A percentile compares a stretch with the other conserved stretches of the same genome.
phyloP scores from a whole-genome alignment of 306 rosid genomes.

The Luffa aegyptiaca region DNA sequence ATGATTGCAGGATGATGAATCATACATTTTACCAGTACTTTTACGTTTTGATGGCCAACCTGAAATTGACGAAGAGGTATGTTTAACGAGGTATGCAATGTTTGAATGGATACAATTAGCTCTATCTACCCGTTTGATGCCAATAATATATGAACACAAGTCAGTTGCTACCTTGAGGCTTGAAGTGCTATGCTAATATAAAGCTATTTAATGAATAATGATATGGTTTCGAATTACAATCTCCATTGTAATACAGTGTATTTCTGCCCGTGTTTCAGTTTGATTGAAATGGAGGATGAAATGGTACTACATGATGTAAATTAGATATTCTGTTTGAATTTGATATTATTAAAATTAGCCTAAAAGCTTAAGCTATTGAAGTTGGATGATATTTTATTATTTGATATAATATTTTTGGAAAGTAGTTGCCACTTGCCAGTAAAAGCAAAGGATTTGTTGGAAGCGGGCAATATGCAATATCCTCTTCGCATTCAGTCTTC shows the following conservation, averaged over 20 bases:
- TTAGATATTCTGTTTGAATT: not conserved
- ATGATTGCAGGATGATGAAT: slow-evolving; percentile 78
- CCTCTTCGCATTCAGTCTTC: not conserved
- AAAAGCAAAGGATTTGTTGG: not conserved
- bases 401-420: not conserved
- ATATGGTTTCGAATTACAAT: not conserved
- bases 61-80: slow-evolving; percentile 92
- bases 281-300: not conserved
- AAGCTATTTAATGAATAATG: not conserved
- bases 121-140: not conserved
- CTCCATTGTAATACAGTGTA: not conserved
- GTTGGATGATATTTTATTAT: not conserved
- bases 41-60: slow-evolving; percentile 91
- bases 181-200: not conserved
- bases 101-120: slow-evolving; percentile 1
- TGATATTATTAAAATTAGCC: not conserved
- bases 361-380: not conserved
- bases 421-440: not conserved
- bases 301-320: not conserved
- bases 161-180: slow-evolving; percentile 6
- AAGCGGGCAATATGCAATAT: not conserved
- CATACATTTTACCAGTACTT: slow-evolving; percentile 90
- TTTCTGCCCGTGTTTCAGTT: not conserved
- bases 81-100: slow-evolving; percentile 15
- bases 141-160: not conserved